These are phyloP conservation scores for Blastobotrys parvus DNA, from an alignment of 805 yeast genomes.

Conservation along the genomic window DNA sequence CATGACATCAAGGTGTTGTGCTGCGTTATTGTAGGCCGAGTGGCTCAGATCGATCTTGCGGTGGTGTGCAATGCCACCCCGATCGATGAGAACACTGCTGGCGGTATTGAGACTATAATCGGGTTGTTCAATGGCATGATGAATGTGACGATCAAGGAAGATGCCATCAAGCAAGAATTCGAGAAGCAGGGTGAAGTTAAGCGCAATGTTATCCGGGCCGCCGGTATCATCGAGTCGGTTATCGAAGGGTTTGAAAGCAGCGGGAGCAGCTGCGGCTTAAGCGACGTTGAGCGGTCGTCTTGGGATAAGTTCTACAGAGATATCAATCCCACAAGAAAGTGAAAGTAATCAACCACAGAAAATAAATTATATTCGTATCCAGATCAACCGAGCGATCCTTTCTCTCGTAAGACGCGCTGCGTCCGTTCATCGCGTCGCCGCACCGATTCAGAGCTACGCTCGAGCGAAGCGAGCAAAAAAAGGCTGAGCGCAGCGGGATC, in stretches of 20 bases:
- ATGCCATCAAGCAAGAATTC: conserved; percentile 59
- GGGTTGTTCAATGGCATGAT: conserved; percentile 36
- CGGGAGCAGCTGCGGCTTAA: conserved; percentile 9
- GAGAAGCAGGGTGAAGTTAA: conserved; percentile 45
- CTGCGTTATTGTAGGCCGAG: conserved; percentile 37
- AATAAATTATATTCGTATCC: no score
- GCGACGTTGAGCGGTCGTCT: conserved; percentile 12
- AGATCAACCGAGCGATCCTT: no score
- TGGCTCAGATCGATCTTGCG: conserved; percentile 28
- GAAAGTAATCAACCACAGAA: conserved; percentile 22
- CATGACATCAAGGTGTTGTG: conserved; percentile 51
- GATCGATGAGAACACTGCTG: conserved; percentile 8
- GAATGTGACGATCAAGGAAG: conserved; percentile 44
- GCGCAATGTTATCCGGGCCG: conserved; percentile 29
- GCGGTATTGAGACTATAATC: conserved; percentile 21
- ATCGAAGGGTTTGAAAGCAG: conserved; percentile 5
- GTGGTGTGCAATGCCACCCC: conserved; percentile 8
- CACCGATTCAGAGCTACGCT: no score
- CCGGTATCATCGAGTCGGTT: conserved; percentile 20
- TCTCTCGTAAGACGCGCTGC: no score
- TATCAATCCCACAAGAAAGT: conserved; percentile 31
- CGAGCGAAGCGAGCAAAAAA: no score
- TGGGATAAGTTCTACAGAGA: conserved; percentile 9
- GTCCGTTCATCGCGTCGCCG: no score
- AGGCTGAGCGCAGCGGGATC: no score